Base-by-base conservation (phyloP, 2,329 filamentous ascomycete genomes). In the Nemania sp. region DNA sequence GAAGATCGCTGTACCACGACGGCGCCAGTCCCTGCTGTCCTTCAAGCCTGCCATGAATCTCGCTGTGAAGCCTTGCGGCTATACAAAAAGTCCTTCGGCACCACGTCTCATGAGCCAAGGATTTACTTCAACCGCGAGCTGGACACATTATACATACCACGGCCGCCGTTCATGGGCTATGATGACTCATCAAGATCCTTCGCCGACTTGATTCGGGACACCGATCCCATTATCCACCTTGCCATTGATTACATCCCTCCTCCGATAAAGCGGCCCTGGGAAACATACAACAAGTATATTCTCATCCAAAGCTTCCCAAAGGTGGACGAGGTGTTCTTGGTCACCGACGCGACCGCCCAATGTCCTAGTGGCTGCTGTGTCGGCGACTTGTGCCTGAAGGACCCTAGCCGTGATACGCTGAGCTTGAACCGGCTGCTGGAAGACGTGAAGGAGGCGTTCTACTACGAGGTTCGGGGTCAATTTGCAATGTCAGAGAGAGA, bases 251-350 rank as follows among this genome's bases (percentile, higher is more conserved):
- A 81, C 57, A 78, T 82, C 35, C 73, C 73, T 29, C 70, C 76
- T 15, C 71, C 76, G 35, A 73, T 80, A 53, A 77, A 80, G 50
- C 71, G 78, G 37, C 80, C 79, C 15, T 82, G 80, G 80, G 80
- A 82, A 72, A 77, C 77, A 11, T 82, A 81, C 71, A 81, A 80
- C 71, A 82, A 82, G 70, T 78, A 79, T 34, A 74, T 74, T 21
- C 68, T 82, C 43, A 74, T 82, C 54, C 71, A 77, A 47, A 76
- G 74, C 54, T 81, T 66, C 20, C 59, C 62, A 10, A 49, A 54
- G 18, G 45, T 62, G 5, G 37, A 73, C 61, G 74, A 78, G 68
- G 73, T 77, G 43, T 74, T 74, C 49, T 55, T 80, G 12, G 73
- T 79, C 29, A 64, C 77, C 42, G 64, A 65, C 42, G 51, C 54